Percentiles rank a stretch among this genome's conserved stretches.
Evolutionary conservation across 495 filamentous ascomycete species (phyloP).

Genomic region (Usnea hakonensis): DNA sequence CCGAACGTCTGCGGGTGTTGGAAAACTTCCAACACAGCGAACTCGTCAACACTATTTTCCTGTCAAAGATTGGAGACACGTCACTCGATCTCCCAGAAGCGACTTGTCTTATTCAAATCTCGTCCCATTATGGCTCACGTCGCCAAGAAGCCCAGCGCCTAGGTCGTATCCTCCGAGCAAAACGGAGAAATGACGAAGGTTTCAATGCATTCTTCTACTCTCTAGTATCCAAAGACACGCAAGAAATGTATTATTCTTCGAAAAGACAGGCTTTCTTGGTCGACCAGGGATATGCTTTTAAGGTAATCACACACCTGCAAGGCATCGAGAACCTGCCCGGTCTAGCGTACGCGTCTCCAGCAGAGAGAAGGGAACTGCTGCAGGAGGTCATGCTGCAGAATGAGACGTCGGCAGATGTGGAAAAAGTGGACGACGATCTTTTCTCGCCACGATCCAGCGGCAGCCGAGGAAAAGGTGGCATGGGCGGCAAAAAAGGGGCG

Average conservation of each 20-base stretch:
- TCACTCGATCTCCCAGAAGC: constrained; percentile 95
- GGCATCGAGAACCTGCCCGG: constrained; percentile 79
- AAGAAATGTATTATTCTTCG: constrained; percentile 97
- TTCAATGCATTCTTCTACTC: constrained; percentile 99
- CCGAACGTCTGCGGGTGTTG: constrained; percentile 80
- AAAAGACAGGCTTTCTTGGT: constrained; percentile 97
- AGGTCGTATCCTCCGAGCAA: constrained; percentile 90
- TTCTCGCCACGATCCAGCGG: constrained; percentile 56
- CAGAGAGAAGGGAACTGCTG: constrained; percentile 80
- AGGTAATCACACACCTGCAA: constrained; percentile 93
- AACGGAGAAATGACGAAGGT: constrained; percentile 93
- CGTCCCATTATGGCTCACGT: constrained; percentile 94
- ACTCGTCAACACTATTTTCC: constrained; percentile 87
- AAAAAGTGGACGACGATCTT: constrained; percentile 74
- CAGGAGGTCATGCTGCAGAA: constrained; percentile 90
- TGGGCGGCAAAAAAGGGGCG: constrained; percentile 46
- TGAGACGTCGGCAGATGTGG: constrained; percentile 67
- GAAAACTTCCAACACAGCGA: constrained; percentile 97
- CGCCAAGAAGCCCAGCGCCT: constrained; percentile 95
- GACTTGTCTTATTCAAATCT: constrained; percentile 96
- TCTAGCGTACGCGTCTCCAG: constrained; percentile 69
- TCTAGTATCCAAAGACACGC: constrained; percentile 90
- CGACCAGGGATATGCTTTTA: constrained; percentile 98
- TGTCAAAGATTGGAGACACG: constrained; percentile 97
- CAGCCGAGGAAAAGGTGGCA: constrained; percentile 27